Evolutionary conservation across 805 yeast genomes (phyloP), one percentile per base, ranked within the genome.

Genomic region (Ogataea minuta): DNA sequence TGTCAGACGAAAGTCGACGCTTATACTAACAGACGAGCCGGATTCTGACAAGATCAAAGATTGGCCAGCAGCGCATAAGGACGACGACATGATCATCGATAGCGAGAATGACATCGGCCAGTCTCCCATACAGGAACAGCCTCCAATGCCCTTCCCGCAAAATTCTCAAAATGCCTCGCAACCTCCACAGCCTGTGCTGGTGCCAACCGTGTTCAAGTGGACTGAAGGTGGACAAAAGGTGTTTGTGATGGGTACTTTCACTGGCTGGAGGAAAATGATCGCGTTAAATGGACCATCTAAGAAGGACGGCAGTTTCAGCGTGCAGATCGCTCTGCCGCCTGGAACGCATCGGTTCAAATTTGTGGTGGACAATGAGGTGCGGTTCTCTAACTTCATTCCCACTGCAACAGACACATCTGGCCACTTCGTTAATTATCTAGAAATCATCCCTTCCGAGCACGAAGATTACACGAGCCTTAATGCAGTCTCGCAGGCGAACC

Each of bases 181-280:
- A 13, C 44, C 52, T 6, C 50, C 50, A 5, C 60, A 54, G 17
- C 58, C 60, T 9, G 46, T 48, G 4, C 41, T 63, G 24, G 59
- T 62, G 27, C 80, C 80, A 1, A 71, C 88, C 1, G 89, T 83
- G 41, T 83, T 89, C 42, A 79, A 78, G 48, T 91, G 99, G 99
- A 81, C 79, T 12, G 96, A 91, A 62, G 98, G 98, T n/a, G 99
- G 99, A 45, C 77, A 77, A 34, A 85, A 85, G 54, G 98, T 93
- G 2, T 93, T 89, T 60, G 96, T 91, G 10, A 93, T 97, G 24
- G 99, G 99, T 34, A 85, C 97, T 1, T 91, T 91, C 64, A 93
- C 99, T 0, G 96, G 96, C 3, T 93, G 99, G 98, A 72, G 96
- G 50, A 91, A 90, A 64, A 91, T 93, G 98, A 90, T 91, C 56